Evolutionary conservation across 2,329 filamentous ascomycete species (phyloP).

Genomic region (Paraphaeosphaeria sporulosa): DNA sequence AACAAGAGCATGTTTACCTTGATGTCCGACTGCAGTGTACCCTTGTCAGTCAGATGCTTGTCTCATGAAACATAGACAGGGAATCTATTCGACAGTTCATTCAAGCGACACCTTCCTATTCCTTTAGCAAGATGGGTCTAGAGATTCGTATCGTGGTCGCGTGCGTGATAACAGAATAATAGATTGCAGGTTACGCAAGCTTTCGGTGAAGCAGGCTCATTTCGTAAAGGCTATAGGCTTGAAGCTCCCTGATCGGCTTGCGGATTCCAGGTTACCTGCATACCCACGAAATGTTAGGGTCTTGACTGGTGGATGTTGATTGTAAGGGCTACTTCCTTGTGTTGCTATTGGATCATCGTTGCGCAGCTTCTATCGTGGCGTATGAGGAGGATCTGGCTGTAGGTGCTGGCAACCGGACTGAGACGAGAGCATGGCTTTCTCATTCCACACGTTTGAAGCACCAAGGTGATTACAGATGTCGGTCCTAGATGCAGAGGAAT

Average conservation of each 20-base stretch:
- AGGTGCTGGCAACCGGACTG: background rate
- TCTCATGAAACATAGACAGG: background rate
- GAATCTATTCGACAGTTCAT: background rate
- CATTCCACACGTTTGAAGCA: background rate
- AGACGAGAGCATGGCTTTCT: background rate
- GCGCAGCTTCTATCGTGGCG: background rate
- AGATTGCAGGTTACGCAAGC: background rate
- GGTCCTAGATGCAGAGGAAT: background rate
- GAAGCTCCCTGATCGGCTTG: background rate
- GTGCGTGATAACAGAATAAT: background rate
- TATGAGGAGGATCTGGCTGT: background rate
- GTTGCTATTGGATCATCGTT: background rate
- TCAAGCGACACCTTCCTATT: conserved; percentile 1
- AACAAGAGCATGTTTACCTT: background rate
- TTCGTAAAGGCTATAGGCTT: background rate
- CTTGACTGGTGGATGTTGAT: background rate
- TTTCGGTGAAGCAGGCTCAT: background rate
- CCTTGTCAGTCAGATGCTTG: background rate
- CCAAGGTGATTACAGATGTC: background rate
- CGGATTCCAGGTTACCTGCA: background rate
- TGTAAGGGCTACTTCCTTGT: background rate
- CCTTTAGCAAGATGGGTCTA: background rate
- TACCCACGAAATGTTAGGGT: background rate
- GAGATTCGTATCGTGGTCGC: background rate
- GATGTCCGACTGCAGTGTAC: background rate